Evolutionary conservation across 2,329 filamentous ascomycete genomes (phyloP).

Genomic region (Cladobotryum protrusum): DNA sequence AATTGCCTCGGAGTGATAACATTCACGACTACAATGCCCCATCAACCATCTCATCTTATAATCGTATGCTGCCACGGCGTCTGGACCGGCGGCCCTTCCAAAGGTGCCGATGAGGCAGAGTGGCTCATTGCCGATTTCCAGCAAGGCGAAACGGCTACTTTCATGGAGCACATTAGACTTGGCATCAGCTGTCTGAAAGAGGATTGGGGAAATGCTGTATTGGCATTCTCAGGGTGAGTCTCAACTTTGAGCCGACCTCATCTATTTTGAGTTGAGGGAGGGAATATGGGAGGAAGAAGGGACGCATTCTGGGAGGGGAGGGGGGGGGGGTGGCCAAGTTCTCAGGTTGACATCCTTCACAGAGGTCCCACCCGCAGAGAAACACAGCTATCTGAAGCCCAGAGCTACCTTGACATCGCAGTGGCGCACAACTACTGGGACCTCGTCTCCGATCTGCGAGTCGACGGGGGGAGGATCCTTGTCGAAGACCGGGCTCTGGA

Average conservation of each 20-base stretch:
- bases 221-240: conserved; percentile 67
- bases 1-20: no score
- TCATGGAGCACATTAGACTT: conserved; percentile 65
- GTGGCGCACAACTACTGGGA: conserved; percentile 40
- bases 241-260: background rate
- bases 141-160: conserved; percentile 69
- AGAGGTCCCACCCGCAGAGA: conserved; percentile 59
- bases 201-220: conserved; percentile 38
- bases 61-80: conserved; percentile 83
- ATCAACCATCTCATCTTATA: conserved; percentile 51
- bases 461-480: conserved; percentile 31
- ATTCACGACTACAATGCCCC: conserved; percentile 10
- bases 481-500: conserved; percentile 71
- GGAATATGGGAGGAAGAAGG: no score
- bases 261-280: no score
- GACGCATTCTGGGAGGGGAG: no score
- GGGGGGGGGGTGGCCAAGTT: background rate
- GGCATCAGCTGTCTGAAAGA: conserved; percentile 50
- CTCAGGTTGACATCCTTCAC: background rate
- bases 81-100: conserved; percentile 54
- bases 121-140: conserved; percentile 77
- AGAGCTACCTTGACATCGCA: conserved; percentile 55
- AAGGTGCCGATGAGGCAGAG: conserved; percentile 50
- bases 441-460: conserved; percentile 22
- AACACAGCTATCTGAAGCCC: conserved; percentile 52